Percentiles rank a stretch among this genome's conserved stretches.
Conservation (phyloP, 2,329 filamentous ascomycete species). For the Aspergillus persii region DNA sequence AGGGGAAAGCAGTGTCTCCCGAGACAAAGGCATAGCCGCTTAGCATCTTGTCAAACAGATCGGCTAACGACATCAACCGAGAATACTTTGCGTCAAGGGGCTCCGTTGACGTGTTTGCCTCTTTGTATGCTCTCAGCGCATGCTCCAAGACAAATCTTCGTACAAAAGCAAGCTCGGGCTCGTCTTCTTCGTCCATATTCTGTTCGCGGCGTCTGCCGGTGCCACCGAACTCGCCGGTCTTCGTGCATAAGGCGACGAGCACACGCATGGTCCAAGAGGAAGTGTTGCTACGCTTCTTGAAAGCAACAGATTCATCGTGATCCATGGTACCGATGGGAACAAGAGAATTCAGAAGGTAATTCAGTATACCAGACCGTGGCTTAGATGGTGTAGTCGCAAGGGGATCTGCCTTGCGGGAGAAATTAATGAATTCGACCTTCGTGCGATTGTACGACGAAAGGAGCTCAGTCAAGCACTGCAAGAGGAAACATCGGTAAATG, state of each 20-base stretch:
- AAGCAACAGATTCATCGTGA: conserved; percentile 68
- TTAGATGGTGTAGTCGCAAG: conserved; percentile 87
- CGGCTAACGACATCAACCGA: conserved; percentile 79
- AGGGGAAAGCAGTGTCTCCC: conserved; percentile 45
- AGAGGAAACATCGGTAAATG: conserved; percentile 90
- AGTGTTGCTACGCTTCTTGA: conserved; percentile 83
- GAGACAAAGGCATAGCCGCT: conserved; percentile 70
- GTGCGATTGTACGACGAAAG: conserved; percentile 88
- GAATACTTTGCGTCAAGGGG: conserved; percentile 82
- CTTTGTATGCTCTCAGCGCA: conserved; percentile 85
- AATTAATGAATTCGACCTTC: conserved; percentile 99
- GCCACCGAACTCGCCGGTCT: conserved; percentile 74
- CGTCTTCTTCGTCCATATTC: conserved; percentile 38
- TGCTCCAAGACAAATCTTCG: conserved; percentile 94
- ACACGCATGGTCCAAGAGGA: conserved; percentile 83
- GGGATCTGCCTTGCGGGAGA: conserved; percentile 85
- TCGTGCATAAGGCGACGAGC: conserved; percentile 80
- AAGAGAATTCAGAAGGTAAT: conserved; percentile 85
- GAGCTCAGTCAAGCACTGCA: conserved; percentile 88
- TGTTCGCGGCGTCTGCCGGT: conserved; percentile 55
- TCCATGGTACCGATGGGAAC: conserved; percentile 64
- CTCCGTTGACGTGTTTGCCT: conserved; percentile 76
- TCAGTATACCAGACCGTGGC: conserved; percentile 85
- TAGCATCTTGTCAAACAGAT: conserved; percentile 91
- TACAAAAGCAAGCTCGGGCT: conserved; percentile 71